These are phyloP conservation scores for Acanthamoeba healyi DNA, from an alignment of 208 protist species.

Conservation along the genomic window DNA sequence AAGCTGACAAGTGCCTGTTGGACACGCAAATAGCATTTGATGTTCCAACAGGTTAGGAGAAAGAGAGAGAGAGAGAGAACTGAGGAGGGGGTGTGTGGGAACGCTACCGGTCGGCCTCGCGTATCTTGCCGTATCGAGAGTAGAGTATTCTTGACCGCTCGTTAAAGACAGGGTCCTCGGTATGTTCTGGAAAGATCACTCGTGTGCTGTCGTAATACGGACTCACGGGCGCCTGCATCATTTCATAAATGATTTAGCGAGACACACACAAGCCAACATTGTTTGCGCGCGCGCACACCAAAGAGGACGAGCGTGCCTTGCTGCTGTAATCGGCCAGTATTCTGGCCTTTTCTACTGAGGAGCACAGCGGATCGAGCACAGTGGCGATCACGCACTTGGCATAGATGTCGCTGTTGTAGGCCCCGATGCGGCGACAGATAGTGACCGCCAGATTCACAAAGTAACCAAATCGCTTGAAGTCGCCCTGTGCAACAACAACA, in stretches of 20 bases:
- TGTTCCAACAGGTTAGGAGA: too few relatives aligned
- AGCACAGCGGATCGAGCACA: background rate
- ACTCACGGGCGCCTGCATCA: background rate
- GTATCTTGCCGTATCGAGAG: background rate
- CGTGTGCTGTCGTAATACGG: constrained; percentile 48
- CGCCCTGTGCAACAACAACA: too few relatives aligned
- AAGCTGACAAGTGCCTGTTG: constrained; percentile 12
- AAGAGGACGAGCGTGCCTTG: background rate
- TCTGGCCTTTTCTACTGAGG: background rate
- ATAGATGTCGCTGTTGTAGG: constrained; percentile 57
- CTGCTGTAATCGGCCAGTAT: background rate
- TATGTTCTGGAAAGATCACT: constrained; percentile 5
- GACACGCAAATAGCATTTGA: too few relatives aligned
- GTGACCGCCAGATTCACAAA: constrained; percentile 30
- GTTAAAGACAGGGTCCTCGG: background rate
- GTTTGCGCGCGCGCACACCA: background rate
- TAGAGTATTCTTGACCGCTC: constrained; percentile 1
- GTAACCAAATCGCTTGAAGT: constrained; percentile 24
- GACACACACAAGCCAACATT: background rate
- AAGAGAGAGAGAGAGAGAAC: background rate
- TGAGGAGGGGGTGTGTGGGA: background rate
- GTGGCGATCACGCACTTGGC: constrained; percentile 49
- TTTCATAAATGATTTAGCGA: background rate
- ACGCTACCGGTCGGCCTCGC: constrained; percentile 25
- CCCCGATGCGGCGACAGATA: constrained; percentile 32